Evolutionary conservation across 1,284 basidiomycete species (phyloP), one percentile per base, ranked within the genome.

Genomic region (Boletus nobilissimus): DNA sequence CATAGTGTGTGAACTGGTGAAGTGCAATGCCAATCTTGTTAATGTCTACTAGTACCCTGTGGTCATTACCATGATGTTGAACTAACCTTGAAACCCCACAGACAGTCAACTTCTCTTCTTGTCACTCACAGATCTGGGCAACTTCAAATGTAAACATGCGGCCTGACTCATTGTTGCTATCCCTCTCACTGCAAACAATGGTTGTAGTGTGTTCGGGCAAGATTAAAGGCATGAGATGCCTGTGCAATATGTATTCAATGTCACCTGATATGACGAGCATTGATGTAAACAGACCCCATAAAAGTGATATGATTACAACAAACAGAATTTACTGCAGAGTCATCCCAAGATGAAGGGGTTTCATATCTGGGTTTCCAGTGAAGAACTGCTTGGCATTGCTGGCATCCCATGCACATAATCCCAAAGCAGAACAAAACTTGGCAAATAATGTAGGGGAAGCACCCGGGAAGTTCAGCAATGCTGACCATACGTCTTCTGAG

Each of bases 141-240:
- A 93, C 92, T 76, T 91, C 88, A 72, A 91, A 93, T 2, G 88
- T 87, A 80, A 90, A 91, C 68, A 92, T 81, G 16, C 91, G 85
- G 70, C 89, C 90, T 0, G 84, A 83, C 8, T 88, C 87, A 1
- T 89, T 87, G 0, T 86, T 83, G 14, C 82, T 76, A 18, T 88
- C 85, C 24, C 84, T 80, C 3, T 89, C 86, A 24, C 84, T 86
- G 88, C 89, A 90, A 5, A 89, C 82, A 40, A 92, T 86, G 3
- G 87, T 80, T 34, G 83, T 75, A 0, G 88, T 86, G 70, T 92
- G 89, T 38, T 87, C 87, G 0, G 87, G 76, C 1, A 91, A 91
- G 32, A 92, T 84, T 24, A 92, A 78, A 32, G 88, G 88, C 0
- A 90, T 90, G 24, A 92, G 87, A 79, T 92, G 93, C 67, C 91